phyloP scores from a whole-genome alignment of 2,329 filamentous ascomycete genomes.

The Trichoderma semiorbis region DNA sequence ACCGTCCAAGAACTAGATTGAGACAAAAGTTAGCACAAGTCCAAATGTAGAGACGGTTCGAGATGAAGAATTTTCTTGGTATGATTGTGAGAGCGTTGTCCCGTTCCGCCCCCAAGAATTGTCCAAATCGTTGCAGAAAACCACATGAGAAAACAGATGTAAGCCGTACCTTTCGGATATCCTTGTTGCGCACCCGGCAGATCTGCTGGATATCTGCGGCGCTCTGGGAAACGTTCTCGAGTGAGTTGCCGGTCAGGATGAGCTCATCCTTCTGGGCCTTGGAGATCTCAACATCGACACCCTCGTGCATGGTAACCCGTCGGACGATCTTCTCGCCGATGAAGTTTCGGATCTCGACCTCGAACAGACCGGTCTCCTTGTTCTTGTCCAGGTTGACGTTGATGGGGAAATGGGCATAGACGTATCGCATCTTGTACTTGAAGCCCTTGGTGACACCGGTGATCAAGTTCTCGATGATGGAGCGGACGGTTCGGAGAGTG shows the following conservation, averaged over 20 bases:
- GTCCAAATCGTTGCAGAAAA: background rate
- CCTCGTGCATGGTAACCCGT: conserved; percentile 80
- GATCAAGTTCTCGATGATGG: conserved; percentile 98
- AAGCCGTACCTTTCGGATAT: conserved; percentile 90
- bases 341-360: conserved; percentile 99
- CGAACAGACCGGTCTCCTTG: conserved; percentile 77
- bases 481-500: conserved; percentile 95
- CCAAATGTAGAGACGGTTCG: no score
- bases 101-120: background rate
- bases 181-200: conserved; percentile 99
- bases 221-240: conserved; percentile 96
- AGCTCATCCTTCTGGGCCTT: conserved; percentile 98
- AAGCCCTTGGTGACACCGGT: conserved; percentile 97
- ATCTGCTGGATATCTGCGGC: conserved; percentile 99
- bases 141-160: background rate
- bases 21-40: conserved; percentile 22
- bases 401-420: conserved; percentile 99
- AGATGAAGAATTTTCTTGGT: no score
- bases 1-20: conserved; percentile 90
- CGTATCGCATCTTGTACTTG: conserved; percentile 99
- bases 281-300: conserved; percentile 87
- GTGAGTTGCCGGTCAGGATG: conserved; percentile 84
- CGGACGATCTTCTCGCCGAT: conserved; percentile 99
- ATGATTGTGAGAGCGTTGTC: background rate
- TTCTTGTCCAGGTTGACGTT: conserved; percentile 99